Conservation (phyloP, 768 basidiomycete genomes). For the Trametes cinnabarina region DNA sequence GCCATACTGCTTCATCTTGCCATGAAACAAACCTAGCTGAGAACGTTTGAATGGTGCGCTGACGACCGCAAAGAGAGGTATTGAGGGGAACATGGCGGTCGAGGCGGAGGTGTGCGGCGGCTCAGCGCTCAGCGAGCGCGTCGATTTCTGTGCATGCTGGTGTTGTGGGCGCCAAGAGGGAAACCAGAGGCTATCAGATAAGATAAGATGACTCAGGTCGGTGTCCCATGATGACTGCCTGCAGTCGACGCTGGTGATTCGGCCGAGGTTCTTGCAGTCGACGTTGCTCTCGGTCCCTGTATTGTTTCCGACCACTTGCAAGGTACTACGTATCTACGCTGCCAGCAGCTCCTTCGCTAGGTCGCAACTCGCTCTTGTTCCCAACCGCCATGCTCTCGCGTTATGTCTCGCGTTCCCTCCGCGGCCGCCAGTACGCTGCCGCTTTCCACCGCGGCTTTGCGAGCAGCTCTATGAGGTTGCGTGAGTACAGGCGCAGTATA, state of each 20-base stretch:
- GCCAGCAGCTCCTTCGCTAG: background rate
- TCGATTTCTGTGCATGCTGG: too few species aligned
- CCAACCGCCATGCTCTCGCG: slow-evolving; percentile 15
- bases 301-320: background rate
- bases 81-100: slow-evolving; percentile 36
- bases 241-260: slow-evolving; percentile 13
- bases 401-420: slow-evolving; percentile 16
- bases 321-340: slow-evolving; percentile 7
- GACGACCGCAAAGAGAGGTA: slow-evolving; percentile 32
- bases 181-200: background rate
- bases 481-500: slow-evolving; percentile 13
- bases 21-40: slow-evolving; percentile 80
- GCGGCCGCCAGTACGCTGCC: slow-evolving; percentile 12
- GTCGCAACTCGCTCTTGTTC: background rate
- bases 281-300: background rate
- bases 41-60: slow-evolving; percentile 79
- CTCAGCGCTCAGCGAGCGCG: background rate
- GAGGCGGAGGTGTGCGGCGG: background rate
- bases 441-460: slow-evolving; percentile 19
- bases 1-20: slow-evolving; percentile 74
- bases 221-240: background rate
- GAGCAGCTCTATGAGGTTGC: slow-evolving; percentile 20
- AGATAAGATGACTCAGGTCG: slow-evolving; percentile 11
- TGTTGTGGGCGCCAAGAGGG: background rate
- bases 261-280: slow-evolving; percentile 18